Base-by-base conservation (phyloP, 352 stramenopile genomes). In the Saprolegnia diclina region DNA sequence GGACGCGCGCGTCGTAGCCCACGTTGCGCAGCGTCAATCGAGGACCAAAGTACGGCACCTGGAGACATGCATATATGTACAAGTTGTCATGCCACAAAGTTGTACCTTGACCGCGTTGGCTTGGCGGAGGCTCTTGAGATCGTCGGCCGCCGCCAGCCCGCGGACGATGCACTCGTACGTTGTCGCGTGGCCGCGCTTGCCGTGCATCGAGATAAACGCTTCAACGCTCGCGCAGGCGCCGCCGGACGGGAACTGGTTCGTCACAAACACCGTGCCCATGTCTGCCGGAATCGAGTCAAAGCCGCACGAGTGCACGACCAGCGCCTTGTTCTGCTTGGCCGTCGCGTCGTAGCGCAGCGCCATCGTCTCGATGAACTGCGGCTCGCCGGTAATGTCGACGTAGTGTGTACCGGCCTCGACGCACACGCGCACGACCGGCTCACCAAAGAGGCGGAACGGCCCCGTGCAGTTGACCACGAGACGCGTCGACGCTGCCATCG, bases 321-420 rank as follows among this genome's bases (percentile, higher is more conserved):
- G n/a, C 18, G 19, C 18, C 13, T 18, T 45, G 32, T 42, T 62
- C 50, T 62, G 44, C 46, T 62, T 62, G 7, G 63, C 63, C 11
- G 61, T 38, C 11, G 52, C 63, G 37, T 52, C n/a, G 40, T 70
- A 70, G 6, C 54, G 54, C 52, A 62, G 35, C 63, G 53, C 45
- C 50, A 64, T 70, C 32, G 52, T 61, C 35, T 70, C 63, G 32
- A 70, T 70, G 50, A 70, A 70, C 32, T 70, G 52, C 2, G 63
- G 63, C 48, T 70, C 63, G 22, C 63, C 63, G 42, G 18, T 45
- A 48, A 70, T 70, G 63, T 70, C 63, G 10, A 70, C 63, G 32
- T 70, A 70, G 53, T 70, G 63, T 14, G 52, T 64, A 38, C 38
- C 38, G n/a, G 50, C 38, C 16, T n/a, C 29, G 10, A 62, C 42